Conservation (phyloP, 805 yeast species). For the Ogataea trehalophila region DNA sequence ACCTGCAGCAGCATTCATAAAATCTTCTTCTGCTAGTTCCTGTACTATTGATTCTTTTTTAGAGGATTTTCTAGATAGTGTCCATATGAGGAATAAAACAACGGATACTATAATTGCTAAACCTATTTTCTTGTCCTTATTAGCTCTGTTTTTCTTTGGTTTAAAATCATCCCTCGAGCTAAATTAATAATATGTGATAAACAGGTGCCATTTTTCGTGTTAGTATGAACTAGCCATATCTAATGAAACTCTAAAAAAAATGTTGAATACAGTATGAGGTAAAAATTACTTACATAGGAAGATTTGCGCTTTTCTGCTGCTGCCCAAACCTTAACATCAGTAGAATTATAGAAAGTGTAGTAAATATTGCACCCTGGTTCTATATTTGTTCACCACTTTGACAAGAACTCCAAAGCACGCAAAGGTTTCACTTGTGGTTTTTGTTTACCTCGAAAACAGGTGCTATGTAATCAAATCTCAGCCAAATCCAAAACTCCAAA, state of each 20-base stretch:
- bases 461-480: no score
- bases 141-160: slow-evolving; percentile 11
- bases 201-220: neutral
- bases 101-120: slow-evolving; percentile 4
- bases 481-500: no score
- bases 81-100: slow-evolving; percentile 2
- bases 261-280: no score
- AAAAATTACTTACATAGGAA: slow-evolving; percentile 37
- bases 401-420: no score
- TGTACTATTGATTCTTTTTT: neutral
- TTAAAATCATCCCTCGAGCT: slow-evolving; percentile 13
- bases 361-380: no score
- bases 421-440: no score
- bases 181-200: neutral
- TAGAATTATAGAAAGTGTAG: neutral
- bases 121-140: slow-evolving; percentile 1
- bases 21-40: neutral
- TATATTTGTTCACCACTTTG: no score
- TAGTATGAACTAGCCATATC: neutral
- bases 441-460: no score
- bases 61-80: slow-evolving; percentile 1
- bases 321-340: slow-evolving; percentile 23
- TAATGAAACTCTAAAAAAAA: neutral
- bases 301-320: slow-evolving; percentile 41
- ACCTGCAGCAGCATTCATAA: neutral